Evolutionary conservation across 2,329 filamentous ascomycete species (phyloP).

Genomic region (Metarhizium robertsii): DNA sequence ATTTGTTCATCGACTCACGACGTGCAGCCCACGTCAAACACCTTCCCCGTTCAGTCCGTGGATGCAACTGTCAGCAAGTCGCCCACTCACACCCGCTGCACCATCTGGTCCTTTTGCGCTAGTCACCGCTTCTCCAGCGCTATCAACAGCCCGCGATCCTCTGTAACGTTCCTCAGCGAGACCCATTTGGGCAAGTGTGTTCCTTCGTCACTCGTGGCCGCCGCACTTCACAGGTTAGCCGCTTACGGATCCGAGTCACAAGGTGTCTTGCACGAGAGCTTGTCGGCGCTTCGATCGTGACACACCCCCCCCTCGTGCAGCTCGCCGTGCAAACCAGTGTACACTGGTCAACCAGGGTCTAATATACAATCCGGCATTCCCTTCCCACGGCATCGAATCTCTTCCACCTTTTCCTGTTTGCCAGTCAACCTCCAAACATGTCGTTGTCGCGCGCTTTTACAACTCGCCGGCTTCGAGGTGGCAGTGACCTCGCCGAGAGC

Average conservation of each 20-base stretch:
- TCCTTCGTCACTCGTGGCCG: background rate
- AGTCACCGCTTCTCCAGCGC: background rate
- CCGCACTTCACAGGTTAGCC: background rate
- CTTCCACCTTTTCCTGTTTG: background rate
- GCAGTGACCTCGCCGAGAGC: slow-evolving; percentile 34
- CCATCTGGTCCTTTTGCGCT: background rate
- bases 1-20: background rate
- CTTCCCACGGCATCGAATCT: slow-evolving; percentile 3
- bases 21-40: background rate
- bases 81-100: background rate
- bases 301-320: background rate
- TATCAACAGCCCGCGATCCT: background rate
- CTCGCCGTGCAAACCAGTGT: background rate
- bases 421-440: slow-evolving; percentile 21
- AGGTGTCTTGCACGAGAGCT: background rate
- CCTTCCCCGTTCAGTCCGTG: slow-evolving; percentile 10
- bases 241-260: slow-evolving; percentile 3
- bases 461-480: slow-evolving; percentile 52
- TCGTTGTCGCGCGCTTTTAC: slow-evolving; percentile 64
- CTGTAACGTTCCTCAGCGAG: slow-evolving; percentile 8
- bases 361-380: background rate
- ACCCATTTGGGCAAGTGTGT: background rate
- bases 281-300: background rate
- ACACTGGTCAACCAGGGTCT: background rate
- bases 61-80: background rate